These are phyloP conservation scores for Smallanthus sonchifolius DNA, from an alignment of 129 eudicot species.

Conservation along the genomic window DNA sequence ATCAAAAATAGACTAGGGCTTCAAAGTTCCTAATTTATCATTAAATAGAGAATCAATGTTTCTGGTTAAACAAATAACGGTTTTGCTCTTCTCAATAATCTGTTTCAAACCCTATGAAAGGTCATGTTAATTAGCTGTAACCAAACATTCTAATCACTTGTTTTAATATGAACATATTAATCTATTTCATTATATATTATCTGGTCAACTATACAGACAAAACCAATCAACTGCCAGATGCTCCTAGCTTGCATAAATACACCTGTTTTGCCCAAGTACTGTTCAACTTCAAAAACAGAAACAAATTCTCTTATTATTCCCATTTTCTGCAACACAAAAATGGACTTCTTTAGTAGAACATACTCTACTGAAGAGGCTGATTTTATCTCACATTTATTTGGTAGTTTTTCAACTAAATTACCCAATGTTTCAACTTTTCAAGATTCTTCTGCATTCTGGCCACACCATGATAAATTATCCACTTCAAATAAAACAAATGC, in stretches of 20 bases:
- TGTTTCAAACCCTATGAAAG: conserved; percentile 12
- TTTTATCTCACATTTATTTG: conserved; percentile 60
- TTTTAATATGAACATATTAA: background rate
- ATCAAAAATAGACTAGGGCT: no score
- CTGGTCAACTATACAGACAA: background rate
- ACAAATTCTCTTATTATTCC: background rate
- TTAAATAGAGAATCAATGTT: no score
- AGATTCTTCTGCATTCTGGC: conserved; percentile 23
- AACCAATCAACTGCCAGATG: conserved; percentile 22
- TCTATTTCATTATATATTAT: background rate
- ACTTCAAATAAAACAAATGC: conserved; percentile 4
- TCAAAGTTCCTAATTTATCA: no score
- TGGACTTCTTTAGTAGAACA: conserved; percentile 51
- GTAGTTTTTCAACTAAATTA: conserved; percentile 19
- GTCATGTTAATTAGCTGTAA: conserved; percentile 22
- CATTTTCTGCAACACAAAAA: conserved; percentile 12
- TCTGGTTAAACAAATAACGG: background rate
- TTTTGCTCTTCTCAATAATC: background rate
- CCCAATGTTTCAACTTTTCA: conserved; percentile 1
- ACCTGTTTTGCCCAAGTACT: background rate
- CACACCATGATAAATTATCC: background rate
- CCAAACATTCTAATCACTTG: conserved; percentile 15
- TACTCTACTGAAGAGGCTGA: conserved; percentile 52
- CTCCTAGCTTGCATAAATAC: background rate
- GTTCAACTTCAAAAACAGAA: conserved; percentile 2